These are phyloP conservation scores for Lecanoromycetidae sp. DNA, from an alignment of 2,329 filamentous ascomycete genomes.

Conservation along the genomic window DNA sequence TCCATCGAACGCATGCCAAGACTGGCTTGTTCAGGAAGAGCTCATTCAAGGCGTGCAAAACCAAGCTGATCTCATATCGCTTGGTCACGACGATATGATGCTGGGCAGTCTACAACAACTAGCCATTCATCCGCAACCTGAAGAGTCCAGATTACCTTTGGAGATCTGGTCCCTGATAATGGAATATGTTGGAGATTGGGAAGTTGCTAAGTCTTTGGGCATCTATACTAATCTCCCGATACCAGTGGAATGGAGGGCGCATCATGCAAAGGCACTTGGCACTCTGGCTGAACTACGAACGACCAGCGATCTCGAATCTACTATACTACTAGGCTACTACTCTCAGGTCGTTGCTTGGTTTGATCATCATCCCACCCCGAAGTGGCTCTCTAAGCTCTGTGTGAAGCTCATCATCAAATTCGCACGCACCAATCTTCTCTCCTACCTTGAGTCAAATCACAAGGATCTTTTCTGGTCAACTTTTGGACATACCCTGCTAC, in stretches of 20 bases:
- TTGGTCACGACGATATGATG: slow-evolving; percentile 53
- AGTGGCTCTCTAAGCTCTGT: slow-evolving; percentile 65
- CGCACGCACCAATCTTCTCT: slow-evolving; percentile 65
- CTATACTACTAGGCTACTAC: slow-evolving; percentile 61
- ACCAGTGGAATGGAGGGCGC: slow-evolving; percentile 53
- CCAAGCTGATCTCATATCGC: slow-evolving; percentile 60
- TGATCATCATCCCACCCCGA: slow-evolving; percentile 53
- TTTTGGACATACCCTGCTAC: slow-evolving; percentile 67
- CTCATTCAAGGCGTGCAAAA: slow-evolving; percentile 65
- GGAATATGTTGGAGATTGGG: slow-evolving; percentile 78
- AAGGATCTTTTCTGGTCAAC: slow-evolving; percentile 75
- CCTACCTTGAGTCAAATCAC: slow-evolving; percentile 54
- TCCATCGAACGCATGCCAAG: background rate
- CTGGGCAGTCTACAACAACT: slow-evolving; percentile 16
- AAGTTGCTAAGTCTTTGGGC: slow-evolving; percentile 67
- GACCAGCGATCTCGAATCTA: slow-evolving; percentile 72
- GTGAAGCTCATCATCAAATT: slow-evolving; percentile 90
- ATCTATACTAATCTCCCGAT: slow-evolving; percentile 66
- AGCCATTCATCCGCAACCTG: background rate
- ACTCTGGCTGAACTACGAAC: slow-evolving; percentile 26
- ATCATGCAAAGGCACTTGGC: background rate
- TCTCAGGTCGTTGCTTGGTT: slow-evolving; percentile 63
- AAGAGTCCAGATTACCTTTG: slow-evolving; percentile 50
- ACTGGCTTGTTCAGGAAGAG: slow-evolving; percentile 55
- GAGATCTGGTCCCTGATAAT: slow-evolving; percentile 87